A percentile compares a stretch with the other conserved stretches of the same genome.
phyloP scores from a whole-genome alignment of 176 grass and related monocot genomes.

The Neostapfia colusana region DNA sequence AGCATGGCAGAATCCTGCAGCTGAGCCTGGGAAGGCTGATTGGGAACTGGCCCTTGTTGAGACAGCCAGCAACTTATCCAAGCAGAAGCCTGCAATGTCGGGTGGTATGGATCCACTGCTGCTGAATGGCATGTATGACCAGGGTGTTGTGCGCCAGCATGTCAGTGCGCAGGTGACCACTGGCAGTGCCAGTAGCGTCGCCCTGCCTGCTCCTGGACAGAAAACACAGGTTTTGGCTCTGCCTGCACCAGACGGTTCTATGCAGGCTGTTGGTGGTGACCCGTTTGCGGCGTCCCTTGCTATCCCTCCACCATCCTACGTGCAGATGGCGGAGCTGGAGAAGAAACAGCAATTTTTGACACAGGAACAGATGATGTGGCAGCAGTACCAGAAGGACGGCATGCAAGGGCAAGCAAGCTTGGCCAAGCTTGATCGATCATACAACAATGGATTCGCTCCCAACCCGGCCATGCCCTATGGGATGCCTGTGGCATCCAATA shows the following conservation, averaged over 20 bases:
- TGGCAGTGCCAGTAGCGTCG: constrained; percentile 76
- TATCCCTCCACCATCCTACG: constrained; percentile 69
- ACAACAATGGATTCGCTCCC: constrained; percentile 51
- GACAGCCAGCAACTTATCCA: constrained; percentile 85
- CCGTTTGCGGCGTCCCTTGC: constrained; percentile 70
- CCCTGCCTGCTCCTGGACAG: constrained; percentile 70
- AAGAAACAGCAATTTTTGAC: constrained; percentile 88
- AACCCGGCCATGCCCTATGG: constrained; percentile 75
- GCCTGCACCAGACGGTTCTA: constrained; percentile 75
- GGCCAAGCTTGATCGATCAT: constrained; percentile 51
- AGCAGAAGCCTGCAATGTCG: constrained; percentile 72
- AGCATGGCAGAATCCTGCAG: constrained; percentile 85
- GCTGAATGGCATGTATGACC: constrained; percentile 94
- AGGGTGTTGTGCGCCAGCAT: constrained; percentile 72
- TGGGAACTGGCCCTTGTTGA: constrained; percentile 89
- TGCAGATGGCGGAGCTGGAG: constrained; percentile 93
- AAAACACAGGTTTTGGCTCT: constrained; percentile 74
- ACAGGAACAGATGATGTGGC: constrained; percentile 90
- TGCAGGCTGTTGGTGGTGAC: constrained; percentile 70
- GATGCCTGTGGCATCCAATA: constrained; percentile 75
- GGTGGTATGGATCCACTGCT: constrained; percentile 78
- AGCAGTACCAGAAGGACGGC: constrained; percentile 79
- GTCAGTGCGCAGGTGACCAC: constrained; percentile 60
- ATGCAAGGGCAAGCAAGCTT: constrained; percentile 86
- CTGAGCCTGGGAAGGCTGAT: constrained; percentile 77